A percentile compares a stretch with the other conserved stretches of the same genome.
Evolutionary conservation across 768 basidiomycete genomes (phyloP).

Genomic region (Brasilioporus rufonigricans): DNA sequence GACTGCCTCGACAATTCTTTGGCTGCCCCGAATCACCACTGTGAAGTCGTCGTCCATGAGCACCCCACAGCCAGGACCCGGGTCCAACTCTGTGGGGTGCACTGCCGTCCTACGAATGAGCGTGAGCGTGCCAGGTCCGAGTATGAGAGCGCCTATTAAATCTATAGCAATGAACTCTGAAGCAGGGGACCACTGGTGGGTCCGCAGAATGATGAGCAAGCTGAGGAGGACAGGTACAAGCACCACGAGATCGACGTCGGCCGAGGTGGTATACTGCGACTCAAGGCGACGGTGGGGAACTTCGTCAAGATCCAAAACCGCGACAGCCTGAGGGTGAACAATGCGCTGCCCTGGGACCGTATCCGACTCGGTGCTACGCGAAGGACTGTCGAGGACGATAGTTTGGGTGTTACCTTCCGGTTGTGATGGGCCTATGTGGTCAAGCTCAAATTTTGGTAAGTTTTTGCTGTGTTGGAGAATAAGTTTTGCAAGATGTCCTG

Average conservation of each 20-base stretch:
- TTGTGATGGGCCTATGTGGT: not conserved
- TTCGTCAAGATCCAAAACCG: constrained; percentile 12
- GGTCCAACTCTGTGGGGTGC: constrained; percentile 7
- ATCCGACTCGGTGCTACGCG: not conserved
- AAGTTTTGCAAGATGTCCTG: constrained; percentile 16
- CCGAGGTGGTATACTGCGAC: constrained; percentile 10
- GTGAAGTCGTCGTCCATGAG: constrained; percentile 19
- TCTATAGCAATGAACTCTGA: constrained; percentile 3
- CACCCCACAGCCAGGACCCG: constrained; percentile 13
- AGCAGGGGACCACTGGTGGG: constrained; percentile 6
- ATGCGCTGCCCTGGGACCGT: not conserved
- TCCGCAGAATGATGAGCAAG: constrained; percentile 7
- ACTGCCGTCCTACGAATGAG: constrained; percentile 11
- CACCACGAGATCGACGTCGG: constrained; percentile 10
- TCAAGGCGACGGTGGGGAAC: not conserved
- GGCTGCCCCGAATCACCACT: constrained; percentile 15
- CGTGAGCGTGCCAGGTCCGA: constrained; percentile 17
- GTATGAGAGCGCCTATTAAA: constrained; percentile 11
- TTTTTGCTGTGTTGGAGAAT: constrained; percentile 12
- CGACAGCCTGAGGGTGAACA: constrained; percentile 4
- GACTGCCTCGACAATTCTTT: constrained; percentile 15
- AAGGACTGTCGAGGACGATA: not conserved
- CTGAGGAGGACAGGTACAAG: constrained; percentile 14
- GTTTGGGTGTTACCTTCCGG: not conserved
- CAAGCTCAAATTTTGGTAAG: not conserved